A percentile compares a stretch with the other conserved stretches of the same genome.
phyloP scores from a whole-genome alignment of 2,329 filamentous ascomycete species.

The Colletotrichum camelliae region DNA sequence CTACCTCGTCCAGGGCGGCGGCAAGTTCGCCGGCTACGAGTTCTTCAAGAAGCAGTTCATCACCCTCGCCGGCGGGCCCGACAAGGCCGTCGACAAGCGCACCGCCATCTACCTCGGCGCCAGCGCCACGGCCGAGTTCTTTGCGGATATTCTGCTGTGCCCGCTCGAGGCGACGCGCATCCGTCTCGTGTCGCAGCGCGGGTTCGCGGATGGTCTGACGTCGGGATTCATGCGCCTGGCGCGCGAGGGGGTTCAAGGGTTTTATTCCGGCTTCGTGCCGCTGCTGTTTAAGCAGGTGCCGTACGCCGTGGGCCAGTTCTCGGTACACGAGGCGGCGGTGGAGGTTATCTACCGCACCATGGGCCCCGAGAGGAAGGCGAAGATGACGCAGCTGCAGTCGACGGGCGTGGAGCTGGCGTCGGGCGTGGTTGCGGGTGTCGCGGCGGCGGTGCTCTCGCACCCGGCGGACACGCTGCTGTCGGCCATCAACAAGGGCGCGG shows the following conservation, averaged over 20 bases:
- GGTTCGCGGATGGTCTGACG: constrained; percentile 75
- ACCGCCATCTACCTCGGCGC: constrained; percentile 74
- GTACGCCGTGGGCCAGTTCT: constrained; percentile 94
- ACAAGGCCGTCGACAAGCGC: constrained; percentile 47
- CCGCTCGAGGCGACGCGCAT: constrained; percentile 84
- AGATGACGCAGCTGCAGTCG: constrained; percentile 72
- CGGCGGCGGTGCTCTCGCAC: constrained; percentile 86
- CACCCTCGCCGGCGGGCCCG: constrained; percentile 63
- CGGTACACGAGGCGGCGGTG: constrained; percentile 87
- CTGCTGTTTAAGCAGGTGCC: constrained; percentile 90
- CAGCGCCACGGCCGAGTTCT: constrained; percentile 72
- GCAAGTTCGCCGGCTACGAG: constrained; percentile 92
- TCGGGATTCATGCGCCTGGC: constrained; percentile 78
- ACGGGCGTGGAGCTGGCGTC: constrained; percentile 86
- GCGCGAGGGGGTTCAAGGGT: constrained; percentile 73
- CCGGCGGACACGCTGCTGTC: constrained; percentile 74
- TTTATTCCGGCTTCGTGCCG: constrained; percentile 91
- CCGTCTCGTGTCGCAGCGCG: constrained; percentile 82
- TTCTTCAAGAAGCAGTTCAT: constrained; percentile 93
- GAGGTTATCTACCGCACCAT: constrained; percentile 75
- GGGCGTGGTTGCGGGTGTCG: constrained; percentile 86
- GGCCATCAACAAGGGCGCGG: constrained; percentile 61
- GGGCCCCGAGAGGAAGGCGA: constrained; percentile 70
- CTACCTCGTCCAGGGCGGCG: constrained; percentile 88
- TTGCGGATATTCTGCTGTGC: constrained; percentile 83